Conservation (phyloP, 148 eudicot species). For the Vaccinium corymbosum region DNA sequence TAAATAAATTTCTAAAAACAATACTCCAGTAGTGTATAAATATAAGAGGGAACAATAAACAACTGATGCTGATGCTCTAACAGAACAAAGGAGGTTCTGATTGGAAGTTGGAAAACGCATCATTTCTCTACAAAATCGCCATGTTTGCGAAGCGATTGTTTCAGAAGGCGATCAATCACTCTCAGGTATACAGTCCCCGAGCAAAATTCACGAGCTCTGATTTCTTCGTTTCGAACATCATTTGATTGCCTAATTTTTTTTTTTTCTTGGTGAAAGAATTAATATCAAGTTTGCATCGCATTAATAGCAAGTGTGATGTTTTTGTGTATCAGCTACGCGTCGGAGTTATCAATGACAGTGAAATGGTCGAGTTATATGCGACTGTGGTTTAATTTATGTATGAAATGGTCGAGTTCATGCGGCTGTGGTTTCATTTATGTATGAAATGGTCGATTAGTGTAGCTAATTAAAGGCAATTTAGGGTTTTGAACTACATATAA, state of each 20-base stretch:
- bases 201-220: background rate
- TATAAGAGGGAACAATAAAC: background rate
- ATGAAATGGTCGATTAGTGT: background rate
- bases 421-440: background rate
- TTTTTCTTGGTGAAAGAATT: too few relatives aligned
- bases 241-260: background rate
- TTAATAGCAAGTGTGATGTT: background rate
- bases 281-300: background rate
- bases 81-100: background rate
- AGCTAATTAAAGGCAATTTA: background rate
- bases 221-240: background rate
- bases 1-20: too few relatives aligned
- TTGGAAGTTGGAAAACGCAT: background rate
- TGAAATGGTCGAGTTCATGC: too few relatives aligned
- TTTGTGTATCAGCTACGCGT: background rate
- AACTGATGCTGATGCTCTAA: background rate
- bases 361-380: too few relatives aligned
- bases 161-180: conserved; percentile 28
- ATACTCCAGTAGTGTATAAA: too few relatives aligned
- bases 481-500: background rate
- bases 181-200: conserved; percentile 6
- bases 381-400: too few relatives aligned
- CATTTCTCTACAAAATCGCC: conserved; percentile 9
- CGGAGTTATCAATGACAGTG: background rate
- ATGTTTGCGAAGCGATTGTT: conserved; percentile 43